These are phyloP conservation scores for Parastagonospora nodorum DNA, from an alignment of 2,329 filamentous ascomycete genomes.

Conservation along the genomic window DNA sequence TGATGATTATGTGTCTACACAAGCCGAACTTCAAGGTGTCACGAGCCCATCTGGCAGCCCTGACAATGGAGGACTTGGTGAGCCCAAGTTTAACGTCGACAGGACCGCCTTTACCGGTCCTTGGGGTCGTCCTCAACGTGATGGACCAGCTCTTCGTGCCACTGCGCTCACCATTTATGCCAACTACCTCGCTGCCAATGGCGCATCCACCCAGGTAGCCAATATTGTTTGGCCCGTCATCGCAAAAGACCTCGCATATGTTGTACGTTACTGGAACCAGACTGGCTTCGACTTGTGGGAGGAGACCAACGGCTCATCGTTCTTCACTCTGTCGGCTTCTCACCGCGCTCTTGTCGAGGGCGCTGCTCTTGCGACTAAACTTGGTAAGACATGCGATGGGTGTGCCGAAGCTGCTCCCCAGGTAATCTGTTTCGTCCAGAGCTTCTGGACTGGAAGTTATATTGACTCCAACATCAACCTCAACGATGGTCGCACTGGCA, in stretches of 20 bases:
- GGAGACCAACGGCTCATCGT: conserved; percentile 75
- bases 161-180: conserved; percentile 74
- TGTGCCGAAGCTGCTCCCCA: conserved; percentile 71
- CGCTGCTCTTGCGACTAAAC: conserved; percentile 64
- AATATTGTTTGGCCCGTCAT: conserved; percentile 73
- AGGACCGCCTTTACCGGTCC: conserved; percentile 65
- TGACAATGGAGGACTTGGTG: conserved; percentile 62
- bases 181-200: conserved; percentile 72
- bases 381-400: conserved; percentile 64
- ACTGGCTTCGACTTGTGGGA: conserved; percentile 81
- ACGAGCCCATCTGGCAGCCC: conserved; percentile 70
- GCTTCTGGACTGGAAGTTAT: conserved; percentile 72
- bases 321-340: conserved; percentile 75
- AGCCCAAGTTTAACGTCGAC: conserved; percentile 75
- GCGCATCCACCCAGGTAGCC: conserved; percentile 48
- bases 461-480: conserved; percentile 69
- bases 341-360: conserved; percentile 71
- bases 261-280: conserved; percentile 69
- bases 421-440: conserved; percentile 74
- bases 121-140: conserved; percentile 81
- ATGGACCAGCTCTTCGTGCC: conserved; percentile 77
- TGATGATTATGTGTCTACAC: conserved; percentile 69
- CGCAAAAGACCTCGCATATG: conserved; percentile 75
- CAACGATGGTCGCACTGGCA: conserved; percentile 67
- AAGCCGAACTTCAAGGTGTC: conserved; percentile 69